phyloP scores from a whole-genome alignment of 2,329 filamentous ascomycete species.

The Cercospora beticola region DNA sequence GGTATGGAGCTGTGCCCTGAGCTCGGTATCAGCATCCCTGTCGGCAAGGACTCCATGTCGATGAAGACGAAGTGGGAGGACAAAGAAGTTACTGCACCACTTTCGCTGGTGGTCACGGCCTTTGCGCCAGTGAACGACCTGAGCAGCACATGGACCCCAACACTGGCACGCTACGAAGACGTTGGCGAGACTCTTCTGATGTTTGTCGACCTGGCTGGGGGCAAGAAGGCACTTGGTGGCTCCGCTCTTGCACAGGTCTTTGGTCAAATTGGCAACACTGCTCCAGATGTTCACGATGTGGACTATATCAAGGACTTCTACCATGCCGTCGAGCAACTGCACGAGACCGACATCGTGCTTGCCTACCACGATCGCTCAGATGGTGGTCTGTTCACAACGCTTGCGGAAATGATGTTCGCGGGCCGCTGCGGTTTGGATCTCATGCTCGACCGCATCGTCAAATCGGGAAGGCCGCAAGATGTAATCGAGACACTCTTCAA shows the following conservation, averaged over 20 bases:
- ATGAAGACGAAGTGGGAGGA: conserved; percentile 96
- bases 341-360: conserved; percentile 71
- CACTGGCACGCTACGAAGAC: conserved; percentile 77
- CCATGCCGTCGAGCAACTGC: conserved; percentile 72
- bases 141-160: conserved; percentile 88
- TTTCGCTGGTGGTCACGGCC: conserved; percentile 87
- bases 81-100: conserved; percentile 87
- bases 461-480: conserved; percentile 55
- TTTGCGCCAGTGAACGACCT: conserved; percentile 83
- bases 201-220: conserved; percentile 84
- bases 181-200: conserved; percentile 86
- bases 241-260: conserved; percentile 90
- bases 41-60: conserved; percentile 96
- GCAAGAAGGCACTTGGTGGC: conserved; percentile 79
- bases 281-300: conserved; percentile 80
- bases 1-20: conserved; percentile 88
- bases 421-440: conserved; percentile 86
- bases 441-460: conserved; percentile 73
- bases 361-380: conserved; percentile 95
- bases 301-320: conserved; percentile 86
- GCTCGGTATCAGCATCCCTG: conserved; percentile 89
- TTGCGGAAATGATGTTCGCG: conserved; percentile 98
- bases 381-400: conserved; percentile 83
- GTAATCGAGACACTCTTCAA: conserved; percentile 84
- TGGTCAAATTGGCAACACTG: conserved; percentile 77